Conservation (phyloP, 75 land plant genomes). For the Chamaecyparis obtusa region DNA sequence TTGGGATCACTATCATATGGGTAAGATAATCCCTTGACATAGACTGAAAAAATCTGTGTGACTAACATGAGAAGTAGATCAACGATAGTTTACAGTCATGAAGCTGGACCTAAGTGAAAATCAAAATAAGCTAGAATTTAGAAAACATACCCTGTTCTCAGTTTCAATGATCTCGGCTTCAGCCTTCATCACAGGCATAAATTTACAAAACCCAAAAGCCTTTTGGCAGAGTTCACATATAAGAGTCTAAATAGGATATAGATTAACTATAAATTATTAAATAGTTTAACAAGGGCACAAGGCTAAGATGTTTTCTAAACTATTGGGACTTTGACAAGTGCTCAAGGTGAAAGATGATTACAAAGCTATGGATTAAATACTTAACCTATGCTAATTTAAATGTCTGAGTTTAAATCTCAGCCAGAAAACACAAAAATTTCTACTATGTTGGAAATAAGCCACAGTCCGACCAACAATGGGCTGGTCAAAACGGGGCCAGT, state of each 20-base stretch:
- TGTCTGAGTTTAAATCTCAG: neutral
- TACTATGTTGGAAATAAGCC: too few species aligned
- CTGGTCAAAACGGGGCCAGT: too few species aligned
- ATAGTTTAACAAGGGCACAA: neutral
- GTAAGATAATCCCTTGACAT: neutral
- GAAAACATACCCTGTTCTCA: neutral
- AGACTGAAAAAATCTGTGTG: neutral
- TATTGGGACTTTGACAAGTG: neutral
- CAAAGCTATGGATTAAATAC: neutral
- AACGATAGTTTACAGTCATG: neutral
- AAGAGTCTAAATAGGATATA: neutral
- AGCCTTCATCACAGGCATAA: neutral
- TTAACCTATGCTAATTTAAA: too few species aligned
- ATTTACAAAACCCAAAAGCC: neutral
- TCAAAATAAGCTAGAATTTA: neutral
- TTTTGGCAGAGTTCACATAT: neutral
- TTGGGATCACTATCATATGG: neutral
- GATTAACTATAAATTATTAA: neutral
- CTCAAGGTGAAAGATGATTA: neutral
- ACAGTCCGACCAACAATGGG: too few species aligned
- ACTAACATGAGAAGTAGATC: neutral
- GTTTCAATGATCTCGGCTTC: neutral
- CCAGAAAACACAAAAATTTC: too few species aligned
- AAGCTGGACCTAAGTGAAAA: neutral
- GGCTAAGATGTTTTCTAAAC: too few species aligned